Conservation (phyloP, 768 basidiomycete species). For the Fibroporia radiculosa region DNA sequence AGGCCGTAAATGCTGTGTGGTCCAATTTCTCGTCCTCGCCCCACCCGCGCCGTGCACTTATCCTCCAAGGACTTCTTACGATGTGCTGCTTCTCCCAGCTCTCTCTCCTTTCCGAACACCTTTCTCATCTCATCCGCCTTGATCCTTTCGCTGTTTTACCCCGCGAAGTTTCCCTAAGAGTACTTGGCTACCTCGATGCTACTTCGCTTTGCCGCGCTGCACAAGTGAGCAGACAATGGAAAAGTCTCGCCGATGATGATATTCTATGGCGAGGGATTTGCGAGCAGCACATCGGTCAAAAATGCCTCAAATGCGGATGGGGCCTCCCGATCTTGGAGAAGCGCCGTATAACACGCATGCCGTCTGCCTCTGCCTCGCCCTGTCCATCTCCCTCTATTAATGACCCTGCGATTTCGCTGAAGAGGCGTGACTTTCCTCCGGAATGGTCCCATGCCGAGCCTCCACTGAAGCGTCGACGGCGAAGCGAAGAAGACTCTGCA, state of each 20-base stretch:
- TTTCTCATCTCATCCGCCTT: slow-evolving; percentile 87
- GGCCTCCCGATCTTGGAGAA: slow-evolving; percentile 87
- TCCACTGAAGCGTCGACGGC: slow-evolving; percentile 3
- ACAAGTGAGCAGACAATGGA: slow-evolving; percentile 84
- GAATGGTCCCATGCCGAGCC: slow-evolving; percentile 1
- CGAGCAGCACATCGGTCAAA: slow-evolving; percentile 96
- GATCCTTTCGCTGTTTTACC: slow-evolving; percentile 91
- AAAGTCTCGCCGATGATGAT: slow-evolving; percentile 86
- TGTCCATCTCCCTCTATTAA: slow-evolving; percentile 18
- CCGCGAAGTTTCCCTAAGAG: slow-evolving; percentile 79
- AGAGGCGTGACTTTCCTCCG: slow-evolving; percentile 35
- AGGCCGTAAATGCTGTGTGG: slow-evolving; percentile 90
- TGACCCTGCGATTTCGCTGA: slow-evolving; percentile 17
- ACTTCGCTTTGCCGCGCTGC: slow-evolving; percentile 90
- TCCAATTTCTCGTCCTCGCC: slow-evolving; percentile 94
- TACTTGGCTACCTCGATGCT: slow-evolving; percentile 86
- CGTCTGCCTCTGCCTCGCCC: slow-evolving; percentile 32
- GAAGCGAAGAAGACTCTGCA: slow-evolving; percentile 7
- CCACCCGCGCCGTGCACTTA: slow-evolving; percentile 84
- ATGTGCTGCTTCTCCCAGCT: slow-evolving; percentile 99
- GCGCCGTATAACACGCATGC: slow-evolving; percentile 40
- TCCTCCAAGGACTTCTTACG: slow-evolving; percentile 92
- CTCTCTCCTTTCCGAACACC: slow-evolving; percentile 89
- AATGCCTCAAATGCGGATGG: slow-evolving; percentile 97
- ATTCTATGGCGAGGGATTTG: slow-evolving; percentile 94